These are phyloP conservation scores for Zizania palustris DNA, from an alignment of 202 grass and related monocot genomes.

Conservation along the genomic window DNA sequence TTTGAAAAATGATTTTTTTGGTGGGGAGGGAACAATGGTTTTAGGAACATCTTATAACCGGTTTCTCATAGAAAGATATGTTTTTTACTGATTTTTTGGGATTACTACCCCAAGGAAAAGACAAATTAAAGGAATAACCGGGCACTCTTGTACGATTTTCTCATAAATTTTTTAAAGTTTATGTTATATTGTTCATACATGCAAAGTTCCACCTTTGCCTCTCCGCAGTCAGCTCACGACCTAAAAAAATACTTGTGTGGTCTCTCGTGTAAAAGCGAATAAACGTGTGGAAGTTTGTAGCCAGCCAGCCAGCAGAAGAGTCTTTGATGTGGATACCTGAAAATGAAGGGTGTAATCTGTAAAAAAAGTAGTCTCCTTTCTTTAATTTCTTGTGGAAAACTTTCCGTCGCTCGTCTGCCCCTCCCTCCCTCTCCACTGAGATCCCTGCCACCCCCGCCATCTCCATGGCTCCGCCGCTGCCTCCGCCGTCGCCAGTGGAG, in stretches of 20 bases:
- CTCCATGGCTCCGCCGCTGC: constrained; percentile 47
- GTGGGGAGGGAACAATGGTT: too few relatives aligned
- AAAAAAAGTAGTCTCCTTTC: constrained; percentile 29
- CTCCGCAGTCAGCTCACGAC: too few relatives aligned
- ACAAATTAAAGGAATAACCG: too few relatives aligned
- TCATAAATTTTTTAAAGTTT: too few relatives aligned
- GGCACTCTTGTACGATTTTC: too few relatives aligned
- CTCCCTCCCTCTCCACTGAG: background rate
- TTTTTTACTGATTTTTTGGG: too few relatives aligned
- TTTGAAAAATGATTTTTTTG: too few relatives aligned
- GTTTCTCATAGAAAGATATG: background rate
- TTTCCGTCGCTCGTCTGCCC: background rate
- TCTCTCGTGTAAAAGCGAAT: too few relatives aligned
- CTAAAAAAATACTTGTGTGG: too few relatives aligned
- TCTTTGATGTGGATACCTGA: background rate
- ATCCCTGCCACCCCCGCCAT: constrained; percentile 41
- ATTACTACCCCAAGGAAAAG: too few relatives aligned
- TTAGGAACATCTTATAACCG: background rate
- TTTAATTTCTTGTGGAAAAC: constrained; percentile 13
- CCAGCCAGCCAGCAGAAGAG: background rate
- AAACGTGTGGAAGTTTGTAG: background rate
- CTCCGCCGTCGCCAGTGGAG: constrained; percentile 2
- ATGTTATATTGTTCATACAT: too few relatives aligned
- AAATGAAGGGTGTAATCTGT: constrained; percentile 35
- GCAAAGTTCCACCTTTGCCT: too few relatives aligned